Base-by-base conservation (phyloP, 345 rosid species). In the Bruguiera sexangula region DNA sequence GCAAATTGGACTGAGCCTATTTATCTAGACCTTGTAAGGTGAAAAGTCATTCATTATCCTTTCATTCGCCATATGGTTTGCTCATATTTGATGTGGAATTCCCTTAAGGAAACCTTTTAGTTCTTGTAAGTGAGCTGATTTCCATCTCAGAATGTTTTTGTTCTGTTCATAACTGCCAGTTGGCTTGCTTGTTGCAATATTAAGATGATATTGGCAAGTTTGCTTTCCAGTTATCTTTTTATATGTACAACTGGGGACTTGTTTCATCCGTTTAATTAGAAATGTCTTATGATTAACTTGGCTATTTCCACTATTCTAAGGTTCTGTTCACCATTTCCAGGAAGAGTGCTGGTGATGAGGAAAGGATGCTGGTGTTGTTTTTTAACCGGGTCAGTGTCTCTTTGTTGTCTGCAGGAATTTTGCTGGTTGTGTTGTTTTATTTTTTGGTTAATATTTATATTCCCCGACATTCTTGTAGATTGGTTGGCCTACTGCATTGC, bases 401-500 rank as follows among this genome's bases (percentile, higher is more conserved):
- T 31, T 63, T 70, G 15, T 8, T 58, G 21, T 51, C 2, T 51
- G 63, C 24, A 27, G 32, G 39, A 69, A 55, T 26, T 20, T 66
- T 53, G 60, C 13, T 19, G 70, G 10, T 52, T 6, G 1, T 50
- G 32, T 67, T 56, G 22, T 71, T 66, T 54, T 31, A 8, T 46
- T 76, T 32, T 39, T 69, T 60, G 62, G 26, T 69, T 69, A 2
- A 10, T 10, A 56, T 10, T 50, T 56, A 37, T 50, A 46, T 54
- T 66, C 32, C 6, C 22, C 36, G 19, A 6, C 66, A 29, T 51
- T 62, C 67, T 55, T 82, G 69, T 85, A 94, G 95, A 91, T 91
- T 82, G 98, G 97, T 52, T 94, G 96, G 98, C 98, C 98, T 76
- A 84, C 88, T 63, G 88, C 96, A 15, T 76, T 94, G 85, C 96